phyloP scores from a whole-genome alignment of 345 rosid genomes.

The Theobroma cacao region DNA sequence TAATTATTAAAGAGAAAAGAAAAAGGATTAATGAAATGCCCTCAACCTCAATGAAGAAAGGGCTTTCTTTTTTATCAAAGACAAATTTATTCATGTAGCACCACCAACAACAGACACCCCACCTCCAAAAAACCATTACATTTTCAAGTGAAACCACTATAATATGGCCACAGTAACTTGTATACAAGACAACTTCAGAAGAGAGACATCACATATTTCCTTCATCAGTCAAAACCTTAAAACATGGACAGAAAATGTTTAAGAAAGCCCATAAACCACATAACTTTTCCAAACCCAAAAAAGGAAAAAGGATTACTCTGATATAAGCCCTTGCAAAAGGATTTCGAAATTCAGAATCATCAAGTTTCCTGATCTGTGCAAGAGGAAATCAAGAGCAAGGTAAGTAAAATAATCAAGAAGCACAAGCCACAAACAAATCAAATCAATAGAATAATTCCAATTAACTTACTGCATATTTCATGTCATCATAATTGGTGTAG shows the following conservation, averaged over 20 bases:
- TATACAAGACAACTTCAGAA: neutral
- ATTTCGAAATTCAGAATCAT: conserved; percentile 16
- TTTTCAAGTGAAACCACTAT: neutral
- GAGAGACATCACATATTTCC: neutral
- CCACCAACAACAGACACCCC: neutral
- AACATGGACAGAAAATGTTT: neutral
- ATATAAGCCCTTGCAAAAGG: conserved; percentile 11
- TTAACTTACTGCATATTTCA: conserved; percentile 11
- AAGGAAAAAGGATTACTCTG: neutral
- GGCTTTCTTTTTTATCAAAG: neutral
- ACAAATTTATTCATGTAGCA: neutral
- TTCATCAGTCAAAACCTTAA: neutral
- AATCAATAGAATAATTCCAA: neutral
- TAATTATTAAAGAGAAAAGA: neutral
- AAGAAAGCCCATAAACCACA: neutral
- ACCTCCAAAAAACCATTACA: neutral
- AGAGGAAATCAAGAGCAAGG: neutral
- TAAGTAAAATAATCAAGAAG: neutral
- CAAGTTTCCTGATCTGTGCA: conserved; percentile 16
- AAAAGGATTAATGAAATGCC: neutral
- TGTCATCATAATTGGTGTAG: conserved; percentile 14
- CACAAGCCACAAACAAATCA: neutral
- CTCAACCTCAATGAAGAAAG: neutral
- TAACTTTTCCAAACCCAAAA: neutral
- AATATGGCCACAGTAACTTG: neutral